A percentile compares a stretch with the other conserved stretches of the same genome.
phyloP scores from a whole-genome alignment of 2,329 filamentous ascomycete genomes.

The Colletotrichum tanaceti region DNA sequence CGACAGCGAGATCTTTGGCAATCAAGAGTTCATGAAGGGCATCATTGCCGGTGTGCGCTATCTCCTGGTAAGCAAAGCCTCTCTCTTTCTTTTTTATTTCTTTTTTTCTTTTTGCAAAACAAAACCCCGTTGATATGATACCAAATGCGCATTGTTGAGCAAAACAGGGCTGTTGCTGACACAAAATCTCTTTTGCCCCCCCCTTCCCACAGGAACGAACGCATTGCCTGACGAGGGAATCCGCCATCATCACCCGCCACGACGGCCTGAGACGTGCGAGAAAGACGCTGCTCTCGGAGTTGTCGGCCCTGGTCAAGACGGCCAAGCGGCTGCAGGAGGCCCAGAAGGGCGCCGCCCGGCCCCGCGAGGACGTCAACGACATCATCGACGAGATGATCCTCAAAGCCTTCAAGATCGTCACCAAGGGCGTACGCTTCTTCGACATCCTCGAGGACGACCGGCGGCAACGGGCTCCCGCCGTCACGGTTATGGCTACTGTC shows the following conservation, averaged over 20 bases:
- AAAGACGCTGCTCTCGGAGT: conserved; percentile 88
- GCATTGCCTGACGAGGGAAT: conserved; percentile 86
- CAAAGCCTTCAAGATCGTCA: conserved; percentile 95
- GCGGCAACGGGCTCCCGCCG: conserved; percentile 60
- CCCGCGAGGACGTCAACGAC: conserved; percentile 72
- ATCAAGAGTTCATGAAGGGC: conserved; percentile 93
- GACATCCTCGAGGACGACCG: conserved; percentile 82
- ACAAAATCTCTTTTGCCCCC: no score
- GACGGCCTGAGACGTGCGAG: conserved; percentile 82
- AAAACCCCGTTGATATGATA: no score
- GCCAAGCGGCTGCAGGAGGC: conserved; percentile 86
- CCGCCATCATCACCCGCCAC: conserved; percentile 77
- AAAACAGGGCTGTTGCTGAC: conserved; percentile 1
- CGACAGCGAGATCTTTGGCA: conserved; percentile 82
- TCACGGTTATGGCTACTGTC: conserved; percentile 71
- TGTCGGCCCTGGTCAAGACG: conserved; percentile 89
- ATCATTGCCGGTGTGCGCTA: conserved; percentile 93
- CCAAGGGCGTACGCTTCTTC: conserved; percentile 87
- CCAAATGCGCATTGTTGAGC: no score
- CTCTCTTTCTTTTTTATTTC: no score
- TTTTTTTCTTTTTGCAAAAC: no score
- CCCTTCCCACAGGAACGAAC: conserved; percentile 76
- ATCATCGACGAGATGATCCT: conserved; percentile 93
- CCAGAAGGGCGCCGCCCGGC: conserved; percentile 62
- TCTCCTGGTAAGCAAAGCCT: conserved; percentile 87